Evolutionary conservation across 768 basidiomycete species (phyloP), one percentile per base, ranked within the genome.

Genomic region (Termitomyces sp.): DNA sequence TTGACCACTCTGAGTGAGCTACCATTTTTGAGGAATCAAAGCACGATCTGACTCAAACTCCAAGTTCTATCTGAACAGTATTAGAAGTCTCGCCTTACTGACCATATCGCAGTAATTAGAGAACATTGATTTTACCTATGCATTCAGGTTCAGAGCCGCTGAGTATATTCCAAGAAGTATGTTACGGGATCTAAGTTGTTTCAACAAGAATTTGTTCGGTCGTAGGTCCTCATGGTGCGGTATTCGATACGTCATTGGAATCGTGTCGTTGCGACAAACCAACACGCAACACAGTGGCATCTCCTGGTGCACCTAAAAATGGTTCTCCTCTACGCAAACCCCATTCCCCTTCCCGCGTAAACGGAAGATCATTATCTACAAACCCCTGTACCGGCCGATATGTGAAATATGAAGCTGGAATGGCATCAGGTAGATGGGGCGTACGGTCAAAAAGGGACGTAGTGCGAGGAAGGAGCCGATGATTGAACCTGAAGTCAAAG

Each of bases 1-100:
- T 76, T 96, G 45, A 82, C 92, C 24, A 85, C 92, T 31, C 73
- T 96, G 64, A 94, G 94, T 96, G 71, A 78, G 92, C 80, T 22
- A 24, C 28, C 22, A 15, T n/a, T 46, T 36, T 49, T 33, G n/a
- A 15, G 28, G 10, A n/a, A n/a, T 56, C 37, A 41, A 20, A n/a
- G 29, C 10, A 42, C 20, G 6, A 49, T 49, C 36, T 50, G 24
- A 33, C 28, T 29, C 34, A 59, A 33, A 4, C 46, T 20, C 22
- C 7, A n/a, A 71, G 70, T 71, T 51, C 61, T 71, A 33, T 65
- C 69, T 46, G 70, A 71, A 58, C 67, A 69, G 58, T 71, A 71
- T 63, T 69, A 61, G 56, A 34, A 59, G 28, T 54, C 13, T 37
- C 13, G 36, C 37, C 4, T 24, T 41, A 24, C 24, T 37, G 24